These are phyloP conservation scores for Phanerochaete sordida DNA, from an alignment of 768 basidiomycete genomes.

Conservation along the genomic window DNA sequence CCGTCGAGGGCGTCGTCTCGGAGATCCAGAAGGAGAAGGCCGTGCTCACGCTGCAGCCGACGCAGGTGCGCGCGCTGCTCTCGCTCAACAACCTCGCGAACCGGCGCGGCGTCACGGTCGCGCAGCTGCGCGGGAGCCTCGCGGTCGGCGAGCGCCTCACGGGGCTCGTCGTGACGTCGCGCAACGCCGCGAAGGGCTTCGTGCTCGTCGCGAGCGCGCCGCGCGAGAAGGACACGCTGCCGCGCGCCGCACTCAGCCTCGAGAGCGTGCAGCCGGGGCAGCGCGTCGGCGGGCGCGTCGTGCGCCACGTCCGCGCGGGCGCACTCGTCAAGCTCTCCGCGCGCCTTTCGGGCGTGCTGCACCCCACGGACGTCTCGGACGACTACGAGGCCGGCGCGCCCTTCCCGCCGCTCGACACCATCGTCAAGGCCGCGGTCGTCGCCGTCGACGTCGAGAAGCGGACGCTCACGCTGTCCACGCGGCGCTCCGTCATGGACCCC, in stretches of 20 bases:
- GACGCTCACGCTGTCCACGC: conserved; percentile 76
- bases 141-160: conserved; percentile 67
- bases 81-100: conserved; percentile 87
- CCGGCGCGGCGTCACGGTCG: conserved; percentile 58
- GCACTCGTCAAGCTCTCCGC: conserved; percentile 73
- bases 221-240: conserved; percentile 47
- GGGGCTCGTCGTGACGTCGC: conserved; percentile 85
- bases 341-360: conserved; percentile 70
- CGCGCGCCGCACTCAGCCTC: conserved; percentile 54
- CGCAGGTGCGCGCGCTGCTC: conserved; percentile 72
- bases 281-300: conserved; percentile 76
- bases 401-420: conserved; percentile 59
- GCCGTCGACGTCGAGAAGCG: conserved; percentile 62
- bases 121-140: conserved; percentile 60
- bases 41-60: conserved; percentile 68
- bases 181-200: conserved; percentile 80
- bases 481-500: conserved; percentile 65
- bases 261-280: conserved; percentile 71
- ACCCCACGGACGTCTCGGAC: conserved; percentile 80
- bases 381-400: conserved; percentile 60
- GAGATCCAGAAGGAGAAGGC: conserved; percentile 87
- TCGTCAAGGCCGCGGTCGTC: conserved; percentile 71
- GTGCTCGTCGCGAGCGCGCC: conserved; percentile 80
- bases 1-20: conserved; percentile 63
- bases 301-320: conserved; percentile 66